Evolutionary conservation across 1,284 basidiomycete species (phyloP).

Genomic region (Ganoderma multipileum): DNA sequence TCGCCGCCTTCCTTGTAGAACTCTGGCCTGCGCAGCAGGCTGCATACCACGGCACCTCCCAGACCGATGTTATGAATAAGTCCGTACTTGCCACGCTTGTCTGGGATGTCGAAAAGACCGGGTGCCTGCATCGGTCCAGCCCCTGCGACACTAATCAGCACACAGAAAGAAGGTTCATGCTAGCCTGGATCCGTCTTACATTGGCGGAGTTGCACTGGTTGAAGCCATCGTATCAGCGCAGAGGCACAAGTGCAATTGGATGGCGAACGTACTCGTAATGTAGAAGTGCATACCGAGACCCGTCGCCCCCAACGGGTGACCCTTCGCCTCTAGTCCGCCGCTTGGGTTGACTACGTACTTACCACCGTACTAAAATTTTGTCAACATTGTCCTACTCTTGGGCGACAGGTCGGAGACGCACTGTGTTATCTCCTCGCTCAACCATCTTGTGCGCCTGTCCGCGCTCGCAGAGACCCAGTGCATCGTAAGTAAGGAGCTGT

Average conservation of each 20-base stretch:
- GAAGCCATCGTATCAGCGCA: slow-evolving; percentile 7
- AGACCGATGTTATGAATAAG: slow-evolving; percentile 87
- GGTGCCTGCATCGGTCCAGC: slow-evolving; percentile 84
- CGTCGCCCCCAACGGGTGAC: slow-evolving; percentile 86
- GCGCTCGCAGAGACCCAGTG: slow-evolving; percentile 74
- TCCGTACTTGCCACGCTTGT: slow-evolving; percentile 78
- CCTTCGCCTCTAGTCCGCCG: slow-evolving; percentile 88
- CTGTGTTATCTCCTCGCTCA: slow-evolving; percentile 84
- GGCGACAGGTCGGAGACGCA: slow-evolving; percentile 35
- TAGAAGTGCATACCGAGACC: slow-evolving; percentile 91
- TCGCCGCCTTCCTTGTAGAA: slow-evolving; percentile 68
- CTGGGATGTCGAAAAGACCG: slow-evolving; percentile 65
- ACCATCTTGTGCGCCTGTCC: slow-evolving; percentile 82
- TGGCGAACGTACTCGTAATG: slow-evolving; percentile 66
- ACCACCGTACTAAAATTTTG: slow-evolving; percentile 68
- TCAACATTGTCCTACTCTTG: slow-evolving; percentile 13
- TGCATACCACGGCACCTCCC: slow-evolving; percentile 82
- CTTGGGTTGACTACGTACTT: slow-evolving; percentile 90
- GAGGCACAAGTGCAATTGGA: slow-evolving; percentile 14
- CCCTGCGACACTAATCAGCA: slow-evolving; percentile 49
- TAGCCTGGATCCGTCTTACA: slow-evolving; percentile 49
- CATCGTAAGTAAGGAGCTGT: slow-evolving; percentile 85
- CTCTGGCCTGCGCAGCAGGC: slow-evolving; percentile 74
- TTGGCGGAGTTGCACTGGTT: slow-evolving; percentile 73
- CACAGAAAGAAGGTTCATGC: background rate